phyloP scores from a whole-genome alignment of 2,329 filamentous ascomycete genomes.

The Alternaria novae-zelandiae region DNA sequence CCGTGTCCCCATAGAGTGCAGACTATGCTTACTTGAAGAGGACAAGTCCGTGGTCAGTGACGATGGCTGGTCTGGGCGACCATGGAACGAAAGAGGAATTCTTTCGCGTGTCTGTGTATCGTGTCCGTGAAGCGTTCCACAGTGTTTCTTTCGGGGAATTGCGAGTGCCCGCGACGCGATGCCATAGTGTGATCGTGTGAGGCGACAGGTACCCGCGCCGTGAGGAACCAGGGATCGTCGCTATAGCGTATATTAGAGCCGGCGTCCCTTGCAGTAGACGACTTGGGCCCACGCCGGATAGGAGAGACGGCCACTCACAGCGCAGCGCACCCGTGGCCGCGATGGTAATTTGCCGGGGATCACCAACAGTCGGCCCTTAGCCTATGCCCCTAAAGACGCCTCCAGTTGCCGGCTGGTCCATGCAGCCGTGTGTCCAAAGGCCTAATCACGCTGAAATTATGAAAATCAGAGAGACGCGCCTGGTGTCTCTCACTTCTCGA shows the following conservation, averaged over 20 bases:
- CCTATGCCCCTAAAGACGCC: slow-evolving; percentile 25
- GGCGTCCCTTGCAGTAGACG: slow-evolving; percentile 21
- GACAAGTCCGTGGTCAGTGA: neutral
- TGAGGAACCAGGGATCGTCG: slow-evolving; percentile 13
- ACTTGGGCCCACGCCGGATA: slow-evolving; percentile 6
- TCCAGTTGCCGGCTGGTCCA: slow-evolving; percentile 16
- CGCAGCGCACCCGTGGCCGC: slow-evolving; percentile 1
- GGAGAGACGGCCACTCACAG: slow-evolving; percentile 12
- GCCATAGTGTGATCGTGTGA: neutral
- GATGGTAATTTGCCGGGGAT: slow-evolving; percentile 17
- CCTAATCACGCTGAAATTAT: slow-evolving; percentile 28
- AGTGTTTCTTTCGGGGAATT: neutral
- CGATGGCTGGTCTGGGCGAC: neutral
- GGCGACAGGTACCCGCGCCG: slow-evolving; percentile 8
- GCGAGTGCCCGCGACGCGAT: neutral
- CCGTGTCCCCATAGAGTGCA: neutral
- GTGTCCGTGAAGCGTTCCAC: neutral
- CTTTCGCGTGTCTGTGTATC: neutral
- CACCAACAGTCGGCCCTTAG: slow-evolving; percentile 15
- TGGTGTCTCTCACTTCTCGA: slow-evolving; percentile 22
- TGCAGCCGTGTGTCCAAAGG: slow-evolving; percentile 26
- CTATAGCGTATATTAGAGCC: slow-evolving; percentile 4
- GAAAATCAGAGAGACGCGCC: slow-evolving; percentile 23
- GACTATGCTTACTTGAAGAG: neutral
- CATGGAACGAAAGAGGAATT: neutral